Conservation (phyloP, 164 flowering plant species). For the Vitis amurensis region DNA sequence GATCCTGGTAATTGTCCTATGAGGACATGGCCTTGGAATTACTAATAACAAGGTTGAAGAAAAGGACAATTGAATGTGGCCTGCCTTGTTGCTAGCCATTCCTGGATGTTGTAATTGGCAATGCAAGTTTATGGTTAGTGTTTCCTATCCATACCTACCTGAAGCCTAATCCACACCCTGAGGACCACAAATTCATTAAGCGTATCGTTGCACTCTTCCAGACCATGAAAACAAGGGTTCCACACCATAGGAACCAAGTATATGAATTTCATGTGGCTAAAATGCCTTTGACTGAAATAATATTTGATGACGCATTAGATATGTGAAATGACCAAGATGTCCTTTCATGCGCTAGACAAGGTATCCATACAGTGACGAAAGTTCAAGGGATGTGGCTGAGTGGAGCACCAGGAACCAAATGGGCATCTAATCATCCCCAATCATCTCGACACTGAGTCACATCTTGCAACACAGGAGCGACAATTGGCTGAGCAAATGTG, state of each 20-base stretch:
- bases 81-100: too few relatives aligned
- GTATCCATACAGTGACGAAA: too few relatives aligned
- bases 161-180: neutral
- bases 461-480: neutral
- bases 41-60: too few relatives aligned
- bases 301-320: neutral
- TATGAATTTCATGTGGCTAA: neutral
- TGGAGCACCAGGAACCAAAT: neutral
- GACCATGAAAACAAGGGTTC: neutral
- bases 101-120: neutral
- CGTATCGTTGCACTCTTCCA: neutral
- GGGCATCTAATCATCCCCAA: slow-evolving; percentile 24
- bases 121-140: neutral
- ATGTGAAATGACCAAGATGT: too few relatives aligned
- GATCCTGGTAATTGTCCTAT: too few relatives aligned
- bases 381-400: too few relatives aligned
- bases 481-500: neutral
- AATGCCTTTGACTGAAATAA: neutral
- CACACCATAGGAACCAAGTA: neutral
- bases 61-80: too few relatives aligned
- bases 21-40: too few relatives aligned
- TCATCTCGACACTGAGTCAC: neutral
- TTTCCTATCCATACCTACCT: neutral
- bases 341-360: too few relatives aligned
- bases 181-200: neutral